A percentile compares a stretch with the other conserved stretches of the same genome.
These are phyloP conservation scores for Plasmodium chabaudi DNA, from an alignment of 169 alveolate species.

Conservation along the genomic window DNA sequence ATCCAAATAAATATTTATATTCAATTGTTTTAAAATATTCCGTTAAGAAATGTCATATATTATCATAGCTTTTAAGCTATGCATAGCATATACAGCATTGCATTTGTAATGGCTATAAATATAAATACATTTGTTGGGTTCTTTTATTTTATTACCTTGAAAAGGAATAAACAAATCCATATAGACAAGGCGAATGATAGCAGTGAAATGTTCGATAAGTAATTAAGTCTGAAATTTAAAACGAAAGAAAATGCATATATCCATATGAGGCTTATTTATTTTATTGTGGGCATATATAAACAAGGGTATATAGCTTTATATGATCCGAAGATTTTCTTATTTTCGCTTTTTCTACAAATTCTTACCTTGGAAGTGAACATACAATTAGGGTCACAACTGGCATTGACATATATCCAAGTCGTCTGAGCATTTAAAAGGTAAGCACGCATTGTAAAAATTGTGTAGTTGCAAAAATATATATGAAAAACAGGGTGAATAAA, in stretches of 20 bases:
- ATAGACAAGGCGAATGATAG: slow-evolving; percentile 68
- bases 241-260: too few relatives aligned
- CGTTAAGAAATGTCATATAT: too few relatives aligned
- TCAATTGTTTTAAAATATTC: too few relatives aligned
- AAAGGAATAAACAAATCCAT: slow-evolving; percentile 73
- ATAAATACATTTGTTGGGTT: not conserved
- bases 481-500: too few relatives aligned
- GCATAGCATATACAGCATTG: not conserved
- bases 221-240: slow-evolving; percentile 52
- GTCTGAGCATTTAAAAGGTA: slow-evolving; percentile 48
- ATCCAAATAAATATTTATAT: too few relatives aligned
- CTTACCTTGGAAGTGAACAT: slow-evolving; percentile 81
- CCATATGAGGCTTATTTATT: too few relatives aligned
- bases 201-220: slow-evolving; percentile 65
- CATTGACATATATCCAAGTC: slow-evolving; percentile 85
- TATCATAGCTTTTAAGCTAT: too few relatives aligned
- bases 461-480: too few relatives aligned
- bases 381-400: slow-evolving; percentile 83
- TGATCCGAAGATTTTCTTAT: not conserved
- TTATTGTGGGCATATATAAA: too few relatives aligned
- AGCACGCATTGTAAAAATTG: too few relatives aligned
- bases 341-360: slow-evolving; percentile 1
- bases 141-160: slow-evolving; percentile 35
- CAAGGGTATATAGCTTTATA: too few relatives aligned
- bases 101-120: not conserved